Conservation (phyloP, 83 land plant species). For the Picea mariana region DNA sequence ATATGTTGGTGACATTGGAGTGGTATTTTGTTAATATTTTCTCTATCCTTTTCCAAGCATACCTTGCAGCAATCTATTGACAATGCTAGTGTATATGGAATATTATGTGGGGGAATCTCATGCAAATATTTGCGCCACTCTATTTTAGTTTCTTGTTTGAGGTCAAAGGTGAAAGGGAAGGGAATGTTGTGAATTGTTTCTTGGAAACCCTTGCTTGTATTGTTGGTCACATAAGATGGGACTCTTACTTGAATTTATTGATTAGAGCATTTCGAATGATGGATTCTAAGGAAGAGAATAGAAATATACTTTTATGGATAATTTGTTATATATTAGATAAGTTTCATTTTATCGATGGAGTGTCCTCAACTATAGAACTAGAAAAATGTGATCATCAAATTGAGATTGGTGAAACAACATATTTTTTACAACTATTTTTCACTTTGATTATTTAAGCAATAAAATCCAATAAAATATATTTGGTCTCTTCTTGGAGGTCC, state of each 20-base stretch:
- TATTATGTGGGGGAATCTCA: not conserved
- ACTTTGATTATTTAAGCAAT: too few relatives aligned
- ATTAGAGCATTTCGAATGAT: slow-evolving; percentile 62
- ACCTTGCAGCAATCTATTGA: not conserved
- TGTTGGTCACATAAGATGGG: too few relatives aligned
- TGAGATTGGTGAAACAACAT: too few relatives aligned
- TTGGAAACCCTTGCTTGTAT: slow-evolving; percentile 73
- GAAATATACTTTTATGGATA: slow-evolving; percentile 61
- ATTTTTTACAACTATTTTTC: too few relatives aligned
- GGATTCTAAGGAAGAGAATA: slow-evolving; percentile 48
- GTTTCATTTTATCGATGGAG: slow-evolving; percentile 52
- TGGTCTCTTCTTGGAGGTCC: too few relatives aligned
- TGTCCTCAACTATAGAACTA: too few relatives aligned
- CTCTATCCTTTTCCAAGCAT: not conserved
- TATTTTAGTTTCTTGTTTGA: too few relatives aligned
- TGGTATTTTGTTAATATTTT: too few relatives aligned
- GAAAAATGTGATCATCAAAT: too few relatives aligned
- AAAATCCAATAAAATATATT: too few relatives aligned
- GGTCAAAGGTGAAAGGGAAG: too few relatives aligned
- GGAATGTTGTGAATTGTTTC: slow-evolving; percentile 27
- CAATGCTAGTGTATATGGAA: too few relatives aligned
- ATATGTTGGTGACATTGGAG: not conserved
- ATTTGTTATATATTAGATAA: slow-evolving; percentile 70
- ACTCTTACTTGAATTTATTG: slow-evolving; percentile 55
- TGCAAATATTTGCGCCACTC: slow-evolving; percentile 79